Conservation (phyloP, 192 early-diverging fungal genomes). For the Backusella australiensis region DNA sequence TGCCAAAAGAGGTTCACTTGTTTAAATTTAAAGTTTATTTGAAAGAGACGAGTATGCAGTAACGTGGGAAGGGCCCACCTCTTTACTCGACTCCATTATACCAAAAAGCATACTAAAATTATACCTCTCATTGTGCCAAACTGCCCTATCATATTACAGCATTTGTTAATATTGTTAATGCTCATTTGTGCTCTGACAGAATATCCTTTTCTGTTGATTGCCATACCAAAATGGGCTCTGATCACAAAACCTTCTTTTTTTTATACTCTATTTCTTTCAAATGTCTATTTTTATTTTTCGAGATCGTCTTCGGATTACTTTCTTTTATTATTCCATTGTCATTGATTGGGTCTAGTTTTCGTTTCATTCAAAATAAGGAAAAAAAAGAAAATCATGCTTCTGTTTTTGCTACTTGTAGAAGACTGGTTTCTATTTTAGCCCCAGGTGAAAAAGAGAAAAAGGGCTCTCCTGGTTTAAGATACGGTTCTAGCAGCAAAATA, state of each 20-base stretch:
- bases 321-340: not conserved
- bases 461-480: not conserved
- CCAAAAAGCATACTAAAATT: not conserved
- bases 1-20: not conserved
- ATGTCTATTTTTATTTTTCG: not conserved
- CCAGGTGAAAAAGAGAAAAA: not conserved
- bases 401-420: not conserved
- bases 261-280: not conserved
- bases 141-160: not conserved
- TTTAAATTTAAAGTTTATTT: not conserved
- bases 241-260: not conserved
- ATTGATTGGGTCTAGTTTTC: not conserved
- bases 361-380: not conserved
- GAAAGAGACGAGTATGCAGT: not conserved
- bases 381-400: constrained; percentile 13
- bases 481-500: not conserved
- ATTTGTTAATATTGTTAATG: not conserved
- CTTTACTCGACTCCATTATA: not conserved
- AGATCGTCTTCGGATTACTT: not conserved
- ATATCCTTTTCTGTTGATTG: not conserved
- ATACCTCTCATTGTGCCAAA: not conserved
- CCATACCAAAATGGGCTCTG: not conserved
- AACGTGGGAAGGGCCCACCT: not conserved
- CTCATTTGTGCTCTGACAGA: not conserved
- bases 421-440: not conserved